Conservation (phyloP, 2,329 filamentous ascomycete genomes). For the Colletotrichum salicis region DNA sequence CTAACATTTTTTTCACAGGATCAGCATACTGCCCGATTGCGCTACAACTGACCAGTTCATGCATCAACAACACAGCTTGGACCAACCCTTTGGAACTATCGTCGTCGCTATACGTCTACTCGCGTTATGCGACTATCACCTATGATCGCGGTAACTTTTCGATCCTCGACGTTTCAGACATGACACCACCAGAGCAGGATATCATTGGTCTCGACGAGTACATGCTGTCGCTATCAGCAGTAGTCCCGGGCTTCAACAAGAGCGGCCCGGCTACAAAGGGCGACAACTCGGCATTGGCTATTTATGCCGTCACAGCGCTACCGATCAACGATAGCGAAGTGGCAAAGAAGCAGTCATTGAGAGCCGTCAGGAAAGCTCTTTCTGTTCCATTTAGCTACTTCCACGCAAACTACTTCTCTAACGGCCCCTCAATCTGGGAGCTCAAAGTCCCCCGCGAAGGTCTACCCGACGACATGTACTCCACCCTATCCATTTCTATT, state of each 20-base stretch:
- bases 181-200: conserved; percentile 14
- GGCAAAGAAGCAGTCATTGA: conserved; percentile 27
- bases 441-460: conserved; percentile 16
- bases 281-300: conserved; percentile 29
- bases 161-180: conserved; percentile 24
- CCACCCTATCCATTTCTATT: conserved; percentile 20
- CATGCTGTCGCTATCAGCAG: conserved; percentile 24
- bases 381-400: conserved; percentile 32
- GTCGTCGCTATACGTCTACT: conserved; percentile 24
- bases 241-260: conserved; percentile 25
- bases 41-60: conserved; percentile 10
- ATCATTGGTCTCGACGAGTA: conserved; percentile 18
- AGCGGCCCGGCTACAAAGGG: conserved; percentile 2
- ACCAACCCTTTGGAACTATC: conserved; percentile 9
- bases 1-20: conserved; percentile 3
- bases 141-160: conserved; percentile 32
- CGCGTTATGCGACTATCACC: conserved; percentile 20
- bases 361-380: conserved; percentile 27
- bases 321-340: conserved; percentile 32
- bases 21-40: conserved; percentile 31
- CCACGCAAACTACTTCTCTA: conserved; percentile 25
- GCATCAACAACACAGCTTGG: conserved; percentile 19
- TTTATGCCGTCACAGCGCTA: conserved; percentile 31
- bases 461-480: conserved; percentile 25
- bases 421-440: conserved; percentile 20